Base-by-base conservation (phyloP, 2,329 filamentous ascomycete species). In the Emergomyces orientalis region DNA sequence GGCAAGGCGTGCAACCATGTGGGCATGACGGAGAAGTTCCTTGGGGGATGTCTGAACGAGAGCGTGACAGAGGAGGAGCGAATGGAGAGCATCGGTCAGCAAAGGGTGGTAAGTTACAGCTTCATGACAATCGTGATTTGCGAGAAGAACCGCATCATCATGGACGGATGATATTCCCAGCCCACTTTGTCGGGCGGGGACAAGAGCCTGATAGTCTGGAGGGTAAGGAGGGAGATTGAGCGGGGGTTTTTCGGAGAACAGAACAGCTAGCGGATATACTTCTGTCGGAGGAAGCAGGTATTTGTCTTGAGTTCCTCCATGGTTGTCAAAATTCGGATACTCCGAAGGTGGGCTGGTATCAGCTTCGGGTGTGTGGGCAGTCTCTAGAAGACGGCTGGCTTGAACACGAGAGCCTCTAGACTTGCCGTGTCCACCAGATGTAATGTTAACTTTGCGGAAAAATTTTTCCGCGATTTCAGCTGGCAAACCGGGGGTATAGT, bases 61-160 rank as follows among this genome's bases (percentile, higher is more conserved):
- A n/a, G 84, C 84, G 74, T 95, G 90, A 67, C 87, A 88, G 49
- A 95, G 82, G 9, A 95, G 84, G 1, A 94, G 76, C 4, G 86
- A 87, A 73, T 95, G 90, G 0, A 95, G 81, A 0, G 88, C 88
- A 39, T 95, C 90, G 7, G 86, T 86, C 13, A 95, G 80, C 9
- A 94, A 81, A 0, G 90, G 91, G 69, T 95, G 90, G 72, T 90
- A 94, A 0, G 89, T 94, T 34, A 90, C 81, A 49, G 82, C 82
- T 75, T 91, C 88, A 52, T 84, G 80, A 60, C 77, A 79, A 62
- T 80, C 78, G 13, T 77, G 72, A 65, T 72, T 67, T 32, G 74
- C 76, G 63, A 78, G 72, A 41, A 76, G 67, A 4, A 73, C 65
- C 64, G 73, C 68, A 22, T 69, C 68, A 43, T 73, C 68, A 19